Evolutionary conservation across 2,329 filamentous ascomycete species (phyloP).

Genomic region (Claviceps sp.): DNA sequence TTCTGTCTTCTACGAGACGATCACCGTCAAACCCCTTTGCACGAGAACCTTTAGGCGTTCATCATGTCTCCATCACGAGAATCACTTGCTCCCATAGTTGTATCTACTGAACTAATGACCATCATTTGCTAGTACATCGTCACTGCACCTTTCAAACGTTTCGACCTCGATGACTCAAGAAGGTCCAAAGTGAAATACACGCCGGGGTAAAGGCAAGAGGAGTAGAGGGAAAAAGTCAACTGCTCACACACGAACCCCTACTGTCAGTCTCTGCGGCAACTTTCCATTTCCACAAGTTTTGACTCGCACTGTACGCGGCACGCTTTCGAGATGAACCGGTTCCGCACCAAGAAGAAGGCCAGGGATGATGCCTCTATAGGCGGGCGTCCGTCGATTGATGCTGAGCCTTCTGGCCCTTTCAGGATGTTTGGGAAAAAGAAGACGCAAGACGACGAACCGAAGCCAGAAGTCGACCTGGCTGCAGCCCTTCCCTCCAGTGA

Average conservation of each 20-base stretch:
- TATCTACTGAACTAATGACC: background rate
- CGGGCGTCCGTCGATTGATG: conserved; percentile 39
- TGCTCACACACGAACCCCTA: background rate
- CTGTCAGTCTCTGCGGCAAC: background rate
- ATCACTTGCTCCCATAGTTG: background rate
- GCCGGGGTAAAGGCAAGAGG: background rate
- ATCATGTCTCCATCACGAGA: background rate
- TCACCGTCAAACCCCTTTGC: background rate
- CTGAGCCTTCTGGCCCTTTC: conserved; percentile 38
- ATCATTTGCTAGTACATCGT: background rate
- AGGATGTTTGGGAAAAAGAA: conserved; percentile 45
- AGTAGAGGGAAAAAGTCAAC: background rate
- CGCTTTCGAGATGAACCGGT: conserved; percentile 50
- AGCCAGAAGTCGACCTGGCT: conserved; percentile 58
- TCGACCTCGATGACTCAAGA: background rate
- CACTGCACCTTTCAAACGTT: background rate
- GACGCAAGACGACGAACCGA: conserved; percentile 40
- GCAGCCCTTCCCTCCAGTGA: conserved; percentile 67
- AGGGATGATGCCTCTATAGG: conserved; percentile 39
- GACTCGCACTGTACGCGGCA: background rate
- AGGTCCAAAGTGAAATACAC: background rate
- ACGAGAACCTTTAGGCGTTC: background rate
- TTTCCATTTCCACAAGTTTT: background rate
- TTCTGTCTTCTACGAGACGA: background rate
- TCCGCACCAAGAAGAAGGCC: conserved; percentile 58